Base-by-base conservation (phyloP, 305 asterid species). In the Solanum hybrid region DNA sequence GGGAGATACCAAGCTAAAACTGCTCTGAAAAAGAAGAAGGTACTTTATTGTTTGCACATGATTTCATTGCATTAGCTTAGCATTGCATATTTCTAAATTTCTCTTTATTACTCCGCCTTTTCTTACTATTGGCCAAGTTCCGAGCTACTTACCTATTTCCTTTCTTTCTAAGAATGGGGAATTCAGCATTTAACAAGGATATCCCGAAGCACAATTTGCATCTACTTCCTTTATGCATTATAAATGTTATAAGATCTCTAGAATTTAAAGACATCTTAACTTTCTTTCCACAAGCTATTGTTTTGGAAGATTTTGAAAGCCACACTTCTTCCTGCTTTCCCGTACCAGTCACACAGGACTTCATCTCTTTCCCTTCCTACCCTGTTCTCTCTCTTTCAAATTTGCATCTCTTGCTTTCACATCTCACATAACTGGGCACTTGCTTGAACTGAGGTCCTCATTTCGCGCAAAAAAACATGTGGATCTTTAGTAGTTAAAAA, bases 21-120 rank as follows among this genome's bases (percentile, higher is more conserved):
- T 56, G 94, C 97, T 91, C 38, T 94, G 36, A 97, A 97, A 92
- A 86, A 94, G 95, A 96, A 95, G 88, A 97, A 96, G 98, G 99
- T 96, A 91, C 36, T 42, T 4, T 40, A 80, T 69, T 26, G 40
- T 10, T 88, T 76, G 9, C 37, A 79, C 51, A 71, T 24, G 46
- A 37, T 79, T 80, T 76, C 35, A 16, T 36, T 22, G 79, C 73
- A 11, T 10, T 6, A 75, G 71, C 72, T 78, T 46, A 35, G 32
- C 79, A 29, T 46, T 37, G 32, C 60, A 35, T 56, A 3, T 37
- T 38, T 35, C 42, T 77, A n/a, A 46, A 40, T n/a, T 17, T 88
- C 56, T 88, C 73, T 79, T 79, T 22, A 35, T 79, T 79, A 17
- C 86, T 2, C 85, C 12, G 34, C 60, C 1, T 37, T 38, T 87